These are phyloP conservation scores for Backusella tarrabulga DNA, from an alignment of 192 early-diverging fungal species.

Conservation along the genomic window DNA sequence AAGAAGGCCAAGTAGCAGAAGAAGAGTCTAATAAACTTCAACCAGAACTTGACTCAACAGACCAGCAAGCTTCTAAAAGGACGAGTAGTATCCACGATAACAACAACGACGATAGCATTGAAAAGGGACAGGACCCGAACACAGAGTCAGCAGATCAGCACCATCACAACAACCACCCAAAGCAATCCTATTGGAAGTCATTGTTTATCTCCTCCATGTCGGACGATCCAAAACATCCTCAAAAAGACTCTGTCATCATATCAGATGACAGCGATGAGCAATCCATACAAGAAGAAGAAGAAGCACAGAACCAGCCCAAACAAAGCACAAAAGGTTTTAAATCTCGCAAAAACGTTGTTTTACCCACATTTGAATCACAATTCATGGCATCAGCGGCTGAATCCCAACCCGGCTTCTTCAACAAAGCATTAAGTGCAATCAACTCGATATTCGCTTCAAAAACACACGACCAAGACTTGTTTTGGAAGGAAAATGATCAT, in stretches of 20 bases:
- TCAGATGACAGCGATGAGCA: slow-evolving; percentile 1
- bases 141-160: neutral
- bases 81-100: neutral
- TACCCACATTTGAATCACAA: slow-evolving; percentile 34
- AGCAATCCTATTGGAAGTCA: slow-evolving; percentile 9
- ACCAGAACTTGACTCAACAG: neutral
- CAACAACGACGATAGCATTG: neutral
- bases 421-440: neutral
- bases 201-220: neutral
- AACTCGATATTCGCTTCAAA: slow-evolving; percentile 14
- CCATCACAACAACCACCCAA: neutral
- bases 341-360: slow-evolving; percentile 24
- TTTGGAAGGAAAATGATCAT: neutral
- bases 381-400: neutral
- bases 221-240: neutral
- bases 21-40: neutral
- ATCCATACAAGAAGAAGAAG: neutral
- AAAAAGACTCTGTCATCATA: slow-evolving; percentile 10
- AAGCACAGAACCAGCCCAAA: neutral
- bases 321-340: neutral
- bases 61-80: neutral
- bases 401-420: neutral
- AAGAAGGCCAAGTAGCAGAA: neutral
- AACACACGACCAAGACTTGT: neutral
- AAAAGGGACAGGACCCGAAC: neutral